Percentiles rank a stretch among this genome's conserved stretches.
Conservation (phyloP, 1,284 basidiomycete genomes). For the Ceraceosorus guamensis region DNA sequence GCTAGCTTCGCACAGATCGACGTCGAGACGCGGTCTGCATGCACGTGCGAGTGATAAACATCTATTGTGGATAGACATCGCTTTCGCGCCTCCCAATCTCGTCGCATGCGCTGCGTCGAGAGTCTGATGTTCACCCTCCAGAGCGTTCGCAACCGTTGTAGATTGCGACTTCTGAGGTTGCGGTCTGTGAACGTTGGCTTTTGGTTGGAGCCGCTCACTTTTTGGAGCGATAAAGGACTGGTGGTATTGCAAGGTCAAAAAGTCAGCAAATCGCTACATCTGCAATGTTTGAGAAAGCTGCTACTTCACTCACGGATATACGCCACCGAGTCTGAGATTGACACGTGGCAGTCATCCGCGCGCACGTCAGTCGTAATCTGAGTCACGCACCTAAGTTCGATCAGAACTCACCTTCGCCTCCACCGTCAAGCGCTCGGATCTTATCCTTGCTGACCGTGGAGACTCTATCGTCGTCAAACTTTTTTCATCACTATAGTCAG, state of each 20-base stretch:
- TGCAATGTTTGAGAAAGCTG: no score
- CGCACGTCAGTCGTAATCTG: background rate
- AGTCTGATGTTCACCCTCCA: no score
- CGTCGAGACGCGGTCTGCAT: no score
- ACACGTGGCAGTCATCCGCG: background rate
- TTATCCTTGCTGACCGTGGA: constrained; percentile 35
- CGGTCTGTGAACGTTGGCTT: no score
- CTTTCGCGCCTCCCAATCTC: no score
- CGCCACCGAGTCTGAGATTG: constrained; percentile 32
- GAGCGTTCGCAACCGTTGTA: no score
- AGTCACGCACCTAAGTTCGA: background rate
- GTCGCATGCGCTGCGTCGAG: no score
- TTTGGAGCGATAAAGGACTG: constrained; percentile 36
- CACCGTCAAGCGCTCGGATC: constrained; percentile 38
- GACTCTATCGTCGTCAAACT: constrained; percentile 46
- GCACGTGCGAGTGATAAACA: no score
- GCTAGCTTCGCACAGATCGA: no score
- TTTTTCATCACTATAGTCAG: background rate
- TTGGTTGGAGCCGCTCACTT: background rate
- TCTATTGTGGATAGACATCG: no score
- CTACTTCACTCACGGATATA: constrained; percentile 22
- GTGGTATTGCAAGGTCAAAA: no score
- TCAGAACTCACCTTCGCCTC: constrained; percentile 25
- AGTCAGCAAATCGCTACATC: background rate
- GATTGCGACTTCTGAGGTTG: no score